Evolutionary conservation across 495 filamentous ascomycete genomes (phyloP), one percentile per base, ranked within the genome.

Genomic region (Penicillium nucicola): DNA sequence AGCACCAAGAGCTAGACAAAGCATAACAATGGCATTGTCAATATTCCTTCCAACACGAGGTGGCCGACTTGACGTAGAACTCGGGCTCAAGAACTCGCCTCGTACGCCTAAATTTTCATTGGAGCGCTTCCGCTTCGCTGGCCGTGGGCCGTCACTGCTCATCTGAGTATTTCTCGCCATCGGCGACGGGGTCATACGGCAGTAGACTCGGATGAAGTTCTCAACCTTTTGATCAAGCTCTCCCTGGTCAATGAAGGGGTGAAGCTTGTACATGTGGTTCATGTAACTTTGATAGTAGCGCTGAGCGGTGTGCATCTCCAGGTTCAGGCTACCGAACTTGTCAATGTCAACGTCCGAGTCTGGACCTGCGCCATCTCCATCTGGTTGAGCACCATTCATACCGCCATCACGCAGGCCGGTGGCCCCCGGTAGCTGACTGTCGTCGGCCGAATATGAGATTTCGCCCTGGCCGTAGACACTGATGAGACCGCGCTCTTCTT

Each of bases 1-100:
- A 55, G 88, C 87, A 10, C 93, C 93, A 23, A 98, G 69, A 1
- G 92, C 92, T 45, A 97, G 75, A 5, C 95, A 81, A 34, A 97
- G 70, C 3, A 96, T 75, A 2, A 96, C 82, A 30, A 96, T 72
- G 2, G 89, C 89, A 48, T 86, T 92, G 36, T 81, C 48, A 84
- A 71, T 62, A 3, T 69, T 66, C 20, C 48, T 58, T n/a, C 70
- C 69, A 19, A 74, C 65, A 2, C 58, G 62, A 5, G 20, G 20
- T 18, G 54, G 58, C 18, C 50, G 44, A 5, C 34, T 1, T 5
- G 57, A 46, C 15, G 33, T 41, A 3, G 45, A 20, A 40, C 34
- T 17, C 18, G 48, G 22, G n/a, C 57, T 48, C 12, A 40, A 19
- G 2, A 42, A 43, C 3, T 65, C 67, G 32, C 57, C 55, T 8